Conservation (phyloP, 306 rosid genomes). For the Prinsepia uniflora region DNA sequence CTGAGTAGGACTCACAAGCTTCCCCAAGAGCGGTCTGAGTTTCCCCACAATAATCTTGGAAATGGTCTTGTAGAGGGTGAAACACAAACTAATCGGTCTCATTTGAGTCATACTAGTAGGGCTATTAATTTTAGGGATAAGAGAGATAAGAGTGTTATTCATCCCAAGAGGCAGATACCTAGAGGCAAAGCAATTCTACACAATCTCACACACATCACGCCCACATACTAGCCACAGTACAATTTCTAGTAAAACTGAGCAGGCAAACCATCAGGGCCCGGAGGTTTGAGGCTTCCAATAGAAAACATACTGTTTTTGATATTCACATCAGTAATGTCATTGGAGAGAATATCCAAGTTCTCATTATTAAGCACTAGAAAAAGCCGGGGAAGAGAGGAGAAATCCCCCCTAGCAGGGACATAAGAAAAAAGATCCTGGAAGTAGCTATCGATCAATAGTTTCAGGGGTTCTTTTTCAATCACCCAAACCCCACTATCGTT, state of each 20-base stretch:
- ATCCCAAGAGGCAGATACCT: too few relatives aligned
- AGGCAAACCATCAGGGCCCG: background rate
- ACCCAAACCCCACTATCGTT: background rate
- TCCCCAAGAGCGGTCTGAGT: too few relatives aligned
- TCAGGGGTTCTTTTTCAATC: background rate
- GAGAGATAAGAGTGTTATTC: background rate
- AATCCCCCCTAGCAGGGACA: too few relatives aligned
- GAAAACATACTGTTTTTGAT: background rate
- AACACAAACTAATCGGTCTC: too few relatives aligned
- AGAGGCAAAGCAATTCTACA: background rate
- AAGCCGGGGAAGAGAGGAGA: background rate
- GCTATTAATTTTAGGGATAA: too few relatives aligned
- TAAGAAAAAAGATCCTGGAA: background rate
- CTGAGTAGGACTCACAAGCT: too few relatives aligned
- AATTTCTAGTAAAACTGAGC: background rate
- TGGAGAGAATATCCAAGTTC: fast-evolving
- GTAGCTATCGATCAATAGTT: background rate
- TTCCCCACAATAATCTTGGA: too few relatives aligned
- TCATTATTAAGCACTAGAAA: background rate
- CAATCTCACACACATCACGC: background rate
- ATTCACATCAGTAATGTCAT: background rate
- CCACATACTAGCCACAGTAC: background rate
- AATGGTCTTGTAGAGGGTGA: too few relatives aligned
- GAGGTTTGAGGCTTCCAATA: background rate
- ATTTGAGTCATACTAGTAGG: background rate